Base-by-base conservation (phyloP, 305 asterid species). In the Rubia balearica region DNA sequence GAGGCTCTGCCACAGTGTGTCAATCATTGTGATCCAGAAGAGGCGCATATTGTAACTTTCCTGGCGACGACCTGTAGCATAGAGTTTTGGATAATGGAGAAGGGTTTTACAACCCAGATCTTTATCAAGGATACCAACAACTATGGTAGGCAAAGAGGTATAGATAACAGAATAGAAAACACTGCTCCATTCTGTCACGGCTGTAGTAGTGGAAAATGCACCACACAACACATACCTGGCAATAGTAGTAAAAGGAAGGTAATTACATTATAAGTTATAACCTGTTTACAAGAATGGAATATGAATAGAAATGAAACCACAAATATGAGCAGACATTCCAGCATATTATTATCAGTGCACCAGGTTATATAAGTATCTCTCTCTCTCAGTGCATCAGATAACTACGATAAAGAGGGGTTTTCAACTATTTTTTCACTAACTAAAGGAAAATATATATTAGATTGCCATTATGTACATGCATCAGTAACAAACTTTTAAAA, bases 1-100 rank as follows among this genome's bases (percentile, higher is more conserved):
- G 74, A 91, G 96, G 77, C 99, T 94, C 85, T 94, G 98, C 99
- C 99, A 94, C 41, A 94, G 81, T 1, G 91, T 94, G 85, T 94
- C 99, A 6, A 81, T 61, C 98, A 91, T 94, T 64, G 96, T 94
- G 76, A 94, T 74, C 99, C 99, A 94, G 78, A 91, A 94, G 66
- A 94, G 95, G 67, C 85, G 74, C 92, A 87, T 77, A 78, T 83
- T 94, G 87, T 94, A 94, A 80, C 97, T 86, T 87, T 91, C 99
- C 61, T 90, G 95, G 43, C 96, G 89, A 76, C 88, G 81, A 73
- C 98, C 99, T 21, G 96, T 85, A 19, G 89, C 86, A 81, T 94
- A 91, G 69, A 94, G 96, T 85, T 91, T 89, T 43, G 99, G 99
- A 81, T 91, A 86, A 79, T 80, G 81, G 77, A 94, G 90, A 69